Conservation (phyloP, 306 rosid genomes). For the Cicer pinnatifidum region DNA sequence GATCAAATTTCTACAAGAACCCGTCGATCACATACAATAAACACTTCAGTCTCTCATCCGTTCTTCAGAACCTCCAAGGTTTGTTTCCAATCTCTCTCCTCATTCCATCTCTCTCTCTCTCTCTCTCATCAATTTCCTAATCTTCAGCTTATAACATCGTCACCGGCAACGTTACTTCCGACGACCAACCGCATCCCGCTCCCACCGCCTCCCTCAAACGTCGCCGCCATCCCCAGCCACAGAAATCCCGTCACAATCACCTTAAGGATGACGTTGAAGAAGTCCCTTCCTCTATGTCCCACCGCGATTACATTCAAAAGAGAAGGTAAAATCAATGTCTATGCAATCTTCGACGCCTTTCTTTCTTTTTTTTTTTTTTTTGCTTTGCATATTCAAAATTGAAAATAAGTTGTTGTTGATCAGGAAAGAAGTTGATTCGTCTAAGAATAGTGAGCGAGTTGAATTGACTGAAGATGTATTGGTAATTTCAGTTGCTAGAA, state of each 20-base stretch:
- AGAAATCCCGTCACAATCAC: slow-evolving; percentile 23
- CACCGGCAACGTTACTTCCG: slow-evolving; percentile 61
- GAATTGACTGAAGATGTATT: slow-evolving; percentile 64
- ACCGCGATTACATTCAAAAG: slow-evolving; percentile 67
- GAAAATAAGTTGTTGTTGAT: not conserved
- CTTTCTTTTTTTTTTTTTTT: not conserved
- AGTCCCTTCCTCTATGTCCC: slow-evolving; percentile 66
- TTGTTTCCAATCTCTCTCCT: not conserved
- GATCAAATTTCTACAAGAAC: slow-evolving; percentile 76
- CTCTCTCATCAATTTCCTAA: slow-evolving; percentile 20
- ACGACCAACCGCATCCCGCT: slow-evolving; percentile 35
- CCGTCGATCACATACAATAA: slow-evolving; percentile 78
- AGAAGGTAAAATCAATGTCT: slow-evolving; percentile 53
- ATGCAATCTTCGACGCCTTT: not conserved
- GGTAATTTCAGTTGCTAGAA: slow-evolving; percentile 53
- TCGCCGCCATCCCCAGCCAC: slow-evolving; percentile 42
- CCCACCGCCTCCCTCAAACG: slow-evolving; percentile 53
- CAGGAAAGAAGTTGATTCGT: slow-evolving; percentile 67
- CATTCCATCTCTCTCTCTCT: slow-evolving; percentile 18
- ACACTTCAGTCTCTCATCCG: slow-evolving; percentile 69
- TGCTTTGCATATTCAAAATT: slow-evolving; percentile 24
- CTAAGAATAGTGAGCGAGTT: slow-evolving; percentile 40
- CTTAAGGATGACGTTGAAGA: slow-evolving; percentile 33
- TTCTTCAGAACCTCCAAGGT: slow-evolving; percentile 72
- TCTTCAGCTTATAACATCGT: slow-evolving; percentile 72